Evolutionary conservation across 805 yeast genomes (phyloP).

Genomic region (Pichia scutulata): DNA sequence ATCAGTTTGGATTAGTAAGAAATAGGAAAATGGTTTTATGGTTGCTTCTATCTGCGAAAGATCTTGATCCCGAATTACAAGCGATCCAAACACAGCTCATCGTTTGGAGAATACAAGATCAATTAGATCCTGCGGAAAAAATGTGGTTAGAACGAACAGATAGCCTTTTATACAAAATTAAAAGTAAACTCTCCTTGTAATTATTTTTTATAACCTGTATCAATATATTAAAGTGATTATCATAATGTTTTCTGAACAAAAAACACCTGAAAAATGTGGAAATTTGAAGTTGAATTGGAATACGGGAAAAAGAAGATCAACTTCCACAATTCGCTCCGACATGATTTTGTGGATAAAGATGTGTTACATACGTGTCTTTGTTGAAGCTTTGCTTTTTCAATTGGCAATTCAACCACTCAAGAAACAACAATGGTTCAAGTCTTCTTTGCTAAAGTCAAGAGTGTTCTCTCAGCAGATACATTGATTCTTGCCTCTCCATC

Average conservation of each 20-base stretch:
- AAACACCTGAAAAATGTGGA: not conserved
- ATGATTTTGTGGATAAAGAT: not conserved
- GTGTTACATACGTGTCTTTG: not conserved
- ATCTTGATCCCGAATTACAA: conserved; percentile 42
- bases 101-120: conserved; percentile 19
- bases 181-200: conserved; percentile 8
- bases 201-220: not conserved
- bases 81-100: conserved; percentile 22
- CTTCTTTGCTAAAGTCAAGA: conserved; percentile 56
- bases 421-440: conserved; percentile 23
- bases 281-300: too few species aligned
- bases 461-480: conserved; percentile 66
- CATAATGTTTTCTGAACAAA: not conserved
- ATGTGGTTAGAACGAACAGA: conserved; percentile 24
- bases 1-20: conserved; percentile 49
- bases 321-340: not conserved
- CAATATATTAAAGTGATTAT: not conserved
- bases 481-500: conserved; percentile 49
- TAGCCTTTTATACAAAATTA: conserved; percentile 19
- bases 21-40: conserved; percentile 71
- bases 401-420: not conserved
- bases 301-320: not conserved
- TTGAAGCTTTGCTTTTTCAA: not conserved
- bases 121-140: conserved; percentile 3
- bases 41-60: conserved; percentile 64